Evolutionary conservation across 208 protist species (phyloP).

Genomic region (Wallacemonas sp.): DNA sequence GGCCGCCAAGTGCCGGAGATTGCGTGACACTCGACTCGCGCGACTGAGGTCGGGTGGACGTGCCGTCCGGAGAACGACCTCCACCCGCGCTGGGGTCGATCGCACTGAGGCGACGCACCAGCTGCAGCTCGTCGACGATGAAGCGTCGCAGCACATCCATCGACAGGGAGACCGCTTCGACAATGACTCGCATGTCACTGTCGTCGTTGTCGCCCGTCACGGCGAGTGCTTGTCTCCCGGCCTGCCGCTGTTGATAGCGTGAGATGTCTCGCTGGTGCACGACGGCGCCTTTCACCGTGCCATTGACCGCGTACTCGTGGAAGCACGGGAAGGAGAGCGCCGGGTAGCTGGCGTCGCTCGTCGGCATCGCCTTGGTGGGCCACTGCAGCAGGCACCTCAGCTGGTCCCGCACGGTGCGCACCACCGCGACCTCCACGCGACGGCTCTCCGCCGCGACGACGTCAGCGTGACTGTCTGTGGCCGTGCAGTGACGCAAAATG

Average conservation of each 20-base stretch:
- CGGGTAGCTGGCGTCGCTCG: slow-evolving; percentile 4
- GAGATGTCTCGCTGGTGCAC: slow-evolving; percentile 6
- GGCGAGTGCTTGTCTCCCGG: neutral
- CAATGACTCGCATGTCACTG: neutral
- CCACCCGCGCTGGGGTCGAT: slow-evolving; percentile 10
- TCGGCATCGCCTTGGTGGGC: slow-evolving; percentile 14
- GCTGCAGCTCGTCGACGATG: slow-evolving; percentile 57
- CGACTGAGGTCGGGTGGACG: slow-evolving; percentile 22
- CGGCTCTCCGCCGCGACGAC: slow-evolving; percentile 17
- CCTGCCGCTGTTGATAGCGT: neutral
- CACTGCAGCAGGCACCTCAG: slow-evolving; percentile 32
- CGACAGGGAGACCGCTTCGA: slow-evolving; percentile 3
- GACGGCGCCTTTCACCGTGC: neutral
- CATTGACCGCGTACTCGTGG: neutral
- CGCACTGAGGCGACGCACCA: slow-evolving; percentile 36
- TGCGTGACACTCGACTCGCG: slow-evolving; percentile 42
- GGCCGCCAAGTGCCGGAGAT: slow-evolving; percentile 29
- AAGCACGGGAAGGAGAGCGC: slow-evolving; percentile 14
- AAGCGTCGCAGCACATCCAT: slow-evolving; percentile 57
- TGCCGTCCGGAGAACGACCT: slow-evolving; percentile 18
- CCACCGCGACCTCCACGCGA: slow-evolving; percentile 21
- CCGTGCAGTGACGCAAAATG: slow-evolving; percentile 17
- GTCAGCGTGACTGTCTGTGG: neutral
- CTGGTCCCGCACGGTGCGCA: slow-evolving; percentile 32
- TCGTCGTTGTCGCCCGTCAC: neutral